Evolutionary conservation across 2,329 filamentous ascomycete genomes (phyloP).

Genomic region (Venturiaceae sp.): DNA sequence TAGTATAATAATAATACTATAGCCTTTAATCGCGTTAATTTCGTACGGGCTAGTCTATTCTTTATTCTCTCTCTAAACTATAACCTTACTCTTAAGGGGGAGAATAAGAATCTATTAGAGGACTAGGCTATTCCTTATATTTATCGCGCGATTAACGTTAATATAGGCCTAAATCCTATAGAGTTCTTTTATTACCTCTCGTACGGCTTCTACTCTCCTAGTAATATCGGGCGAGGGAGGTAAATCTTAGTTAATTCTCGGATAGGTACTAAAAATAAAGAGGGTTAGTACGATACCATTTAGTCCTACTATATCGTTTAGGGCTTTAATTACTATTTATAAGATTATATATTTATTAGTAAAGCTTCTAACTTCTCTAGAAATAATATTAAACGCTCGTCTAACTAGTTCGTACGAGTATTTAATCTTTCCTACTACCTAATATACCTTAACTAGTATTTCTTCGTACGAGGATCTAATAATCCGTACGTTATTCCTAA

Average conservation of each 20-base stretch:
- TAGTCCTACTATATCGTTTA: neutral
- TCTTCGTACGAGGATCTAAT: neutral
- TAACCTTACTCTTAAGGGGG: neutral
- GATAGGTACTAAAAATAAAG: neutral
- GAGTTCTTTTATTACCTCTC: neutral
- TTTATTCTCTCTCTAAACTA: neutral
- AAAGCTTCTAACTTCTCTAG: too few species aligned
- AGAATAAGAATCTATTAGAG: too few species aligned
- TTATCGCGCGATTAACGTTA: too few species aligned
- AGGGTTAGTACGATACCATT: neutral
- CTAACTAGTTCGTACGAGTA: neutral
- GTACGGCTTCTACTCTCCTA: neutral
- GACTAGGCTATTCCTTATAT: too few species aligned
- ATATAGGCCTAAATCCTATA: neutral
- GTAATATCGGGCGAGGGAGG: neutral
- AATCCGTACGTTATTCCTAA: neutral
- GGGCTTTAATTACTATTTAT: neutral
- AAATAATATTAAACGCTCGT: too few species aligned
- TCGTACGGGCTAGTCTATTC: neutral
- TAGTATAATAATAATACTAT: neutral
- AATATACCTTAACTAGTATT: neutral
- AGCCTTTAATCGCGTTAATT: neutral
- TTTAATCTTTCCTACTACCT: neutral
- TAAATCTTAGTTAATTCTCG: neutral
- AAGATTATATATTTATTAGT: neutral